phyloP scores from a whole-genome alignment of 345 rosid genomes.

The Mangifera indica region DNA sequence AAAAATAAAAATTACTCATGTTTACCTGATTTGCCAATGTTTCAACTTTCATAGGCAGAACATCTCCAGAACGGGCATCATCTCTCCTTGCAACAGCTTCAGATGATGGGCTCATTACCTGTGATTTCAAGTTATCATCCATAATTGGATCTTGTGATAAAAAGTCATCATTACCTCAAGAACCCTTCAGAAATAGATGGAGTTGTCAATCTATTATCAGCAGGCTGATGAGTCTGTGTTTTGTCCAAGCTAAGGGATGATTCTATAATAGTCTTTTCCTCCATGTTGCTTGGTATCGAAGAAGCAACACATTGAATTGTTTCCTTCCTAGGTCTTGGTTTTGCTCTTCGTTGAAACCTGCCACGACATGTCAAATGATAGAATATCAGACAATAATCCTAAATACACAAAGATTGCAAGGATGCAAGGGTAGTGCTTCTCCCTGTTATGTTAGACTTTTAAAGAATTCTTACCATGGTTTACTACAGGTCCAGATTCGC shows the following conservation, averaged over 20 bases:
- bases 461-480: slow-evolving; percentile 33
- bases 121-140: neutral
- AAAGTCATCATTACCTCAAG: neutral
- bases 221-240: slow-evolving; percentile 1
- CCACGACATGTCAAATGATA: slow-evolving; percentile 28
- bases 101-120: neutral
- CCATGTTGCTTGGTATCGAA: neutral
- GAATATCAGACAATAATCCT: slow-evolving; percentile 7
- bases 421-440: neutral
- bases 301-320: slow-evolving; percentile 15
- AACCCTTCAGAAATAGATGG: neutral
- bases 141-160: neutral
- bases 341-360: slow-evolving; percentile 48
- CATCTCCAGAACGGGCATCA: neutral
- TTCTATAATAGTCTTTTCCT: slow-evolving; percentile 2
- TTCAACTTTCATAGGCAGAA: slow-evolving; percentile 7
- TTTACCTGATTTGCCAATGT: neutral
- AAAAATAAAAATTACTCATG: too few relatives aligned
- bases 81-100: neutral
- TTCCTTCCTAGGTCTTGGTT: slow-evolving; percentile 21
- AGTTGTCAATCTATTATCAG: slow-evolving; percentile 2
- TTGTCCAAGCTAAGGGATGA: neutral
- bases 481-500: slow-evolving; percentile 15
- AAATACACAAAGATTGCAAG: neutral
- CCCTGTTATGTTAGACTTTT: neutral